Evolutionary conservation across 179 eudicot species (phyloP).

Genomic region (Beta lomatogona): DNA sequence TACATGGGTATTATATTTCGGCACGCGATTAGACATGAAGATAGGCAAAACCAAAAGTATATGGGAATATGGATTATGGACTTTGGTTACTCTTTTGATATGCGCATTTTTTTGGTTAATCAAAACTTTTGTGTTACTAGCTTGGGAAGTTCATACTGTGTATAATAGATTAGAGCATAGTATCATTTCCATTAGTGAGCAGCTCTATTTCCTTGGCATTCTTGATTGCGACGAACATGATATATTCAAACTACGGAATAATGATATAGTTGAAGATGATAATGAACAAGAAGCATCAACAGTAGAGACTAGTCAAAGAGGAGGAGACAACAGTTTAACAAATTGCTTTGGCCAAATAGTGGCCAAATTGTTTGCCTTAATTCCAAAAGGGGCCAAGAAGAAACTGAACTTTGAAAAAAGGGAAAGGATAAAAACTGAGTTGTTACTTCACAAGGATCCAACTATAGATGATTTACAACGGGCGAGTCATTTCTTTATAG

Average conservation of each 20-base stretch:
- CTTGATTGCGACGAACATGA: neutral
- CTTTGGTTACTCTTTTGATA: neutral
- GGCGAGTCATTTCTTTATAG: neutral
- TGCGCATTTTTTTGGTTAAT: conserved; percentile 21
- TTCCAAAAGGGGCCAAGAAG: neutral
- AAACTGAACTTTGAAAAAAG: neutral
- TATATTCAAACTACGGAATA: neutral
- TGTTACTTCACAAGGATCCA: neutral
- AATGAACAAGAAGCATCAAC: neutral
- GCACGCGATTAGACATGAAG: neutral
- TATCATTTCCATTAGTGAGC: neutral
- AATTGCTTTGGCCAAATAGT: neutral
- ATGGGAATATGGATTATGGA: neutral
- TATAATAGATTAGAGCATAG: neutral
- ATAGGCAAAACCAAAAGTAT: neutral
- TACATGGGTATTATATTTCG: conserved; percentile 4
- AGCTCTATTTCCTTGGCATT: conserved; percentile 16
- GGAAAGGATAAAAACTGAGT: neutral
- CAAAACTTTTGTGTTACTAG: conserved; percentile 9
- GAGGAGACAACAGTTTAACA: neutral
- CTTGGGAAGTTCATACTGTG: conserved; percentile 11
- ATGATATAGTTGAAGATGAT: neutral
- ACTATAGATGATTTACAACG: conserved; percentile 10
- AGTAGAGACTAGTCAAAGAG: neutral
- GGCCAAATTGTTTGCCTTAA: neutral